These are phyloP conservation scores for Aspergillus calidoustus DNA, from an alignment of 2,329 filamentous ascomycete genomes.

Conservation along the genomic window DNA sequence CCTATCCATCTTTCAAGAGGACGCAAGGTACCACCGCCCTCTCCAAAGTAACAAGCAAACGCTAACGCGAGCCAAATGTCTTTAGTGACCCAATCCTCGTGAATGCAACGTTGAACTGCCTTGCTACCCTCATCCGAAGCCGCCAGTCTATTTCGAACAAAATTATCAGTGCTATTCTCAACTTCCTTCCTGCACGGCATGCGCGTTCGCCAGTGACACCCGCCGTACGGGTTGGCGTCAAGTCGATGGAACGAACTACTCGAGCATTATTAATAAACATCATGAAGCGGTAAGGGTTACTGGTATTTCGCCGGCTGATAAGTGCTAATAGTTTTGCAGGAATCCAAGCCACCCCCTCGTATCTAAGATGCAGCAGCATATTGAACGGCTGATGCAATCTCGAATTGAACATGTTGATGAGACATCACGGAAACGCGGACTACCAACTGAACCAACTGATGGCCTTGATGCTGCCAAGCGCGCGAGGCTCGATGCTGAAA, in stretches of 20 bases:
- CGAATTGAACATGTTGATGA: constrained; percentile 82
- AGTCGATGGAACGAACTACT: constrained; percentile 93
- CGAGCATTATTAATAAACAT: constrained; percentile 82
- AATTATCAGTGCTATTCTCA: constrained; percentile 82
- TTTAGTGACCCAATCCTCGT: constrained; percentile 82
- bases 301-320: neutral
- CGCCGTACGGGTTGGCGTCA: constrained; percentile 78
- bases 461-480: constrained; percentile 79
- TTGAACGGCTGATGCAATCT: constrained; percentile 80
- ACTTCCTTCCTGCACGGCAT: constrained; percentile 87
- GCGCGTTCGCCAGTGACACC: constrained; percentile 77
- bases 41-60: neutral
- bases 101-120: constrained; percentile 87
- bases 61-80: constrained; percentile 11
- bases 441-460: constrained; percentile 71
- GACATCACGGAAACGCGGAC: constrained; percentile 72
- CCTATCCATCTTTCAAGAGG: constrained; percentile 82
- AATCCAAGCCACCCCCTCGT: constrained; percentile 78
- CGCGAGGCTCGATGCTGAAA: constrained; percentile 67
- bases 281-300: constrained; percentile 68
- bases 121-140: constrained; percentile 80
- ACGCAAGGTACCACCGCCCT: constrained; percentile 65
- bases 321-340: constrained; percentile 51
- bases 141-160: constrained; percentile 81
- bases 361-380: constrained; percentile 80